phyloP scores from a whole-genome alignment of 2,329 filamentous ascomycete species.

The Dryadomyces quercus-mongolicae region DNA sequence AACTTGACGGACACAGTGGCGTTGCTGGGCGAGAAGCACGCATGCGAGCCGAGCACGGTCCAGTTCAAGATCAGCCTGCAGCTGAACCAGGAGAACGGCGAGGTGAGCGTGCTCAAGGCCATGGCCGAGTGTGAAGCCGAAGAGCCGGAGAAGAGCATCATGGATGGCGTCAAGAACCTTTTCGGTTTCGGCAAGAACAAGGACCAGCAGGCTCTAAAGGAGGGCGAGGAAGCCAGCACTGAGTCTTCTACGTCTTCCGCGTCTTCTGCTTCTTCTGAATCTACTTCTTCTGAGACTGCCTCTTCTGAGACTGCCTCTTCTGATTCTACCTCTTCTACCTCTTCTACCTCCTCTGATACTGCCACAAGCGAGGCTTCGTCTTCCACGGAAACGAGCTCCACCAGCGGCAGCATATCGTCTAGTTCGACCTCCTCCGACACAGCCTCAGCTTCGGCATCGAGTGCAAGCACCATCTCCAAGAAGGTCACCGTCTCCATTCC shows the following conservation, averaged over 20 bases:
- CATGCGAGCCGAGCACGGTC: conserved; percentile 65
- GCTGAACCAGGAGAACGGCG: conserved; percentile 59
- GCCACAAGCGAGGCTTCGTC: neutral
- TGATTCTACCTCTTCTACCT: conserved; percentile 18
- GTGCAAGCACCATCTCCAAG: conserved; percentile 19
- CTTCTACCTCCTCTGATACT: conserved; percentile 10
- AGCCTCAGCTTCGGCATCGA: conserved; percentile 13
- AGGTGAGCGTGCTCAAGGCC: conserved; percentile 68
- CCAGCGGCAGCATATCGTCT: neutral
- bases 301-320: neutral
- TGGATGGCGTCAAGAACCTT: conserved; percentile 90
- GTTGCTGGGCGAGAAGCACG: conserved; percentile 64
- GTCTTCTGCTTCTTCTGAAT: conserved; percentile 1
- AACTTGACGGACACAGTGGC: conserved; percentile 81
- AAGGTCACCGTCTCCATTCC: conserved; percentile 46
- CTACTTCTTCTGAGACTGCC: neutral
- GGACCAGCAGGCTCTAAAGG: conserved; percentile 63
- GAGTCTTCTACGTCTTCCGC: conserved; percentile 14
- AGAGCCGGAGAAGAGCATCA: conserved; percentile 58
- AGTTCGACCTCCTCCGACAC: conserved; percentile 10
- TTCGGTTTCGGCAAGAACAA: conserved; percentile 80
- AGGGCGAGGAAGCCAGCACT: conserved; percentile 30
- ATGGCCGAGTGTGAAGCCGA: conserved; percentile 78
- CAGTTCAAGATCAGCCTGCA: conserved; percentile 68
- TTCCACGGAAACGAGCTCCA: neutral